phyloP scores from a whole-genome alignment of 2,329 filamentous ascomycete genomes.

The Aspergillus ibericus region DNA sequence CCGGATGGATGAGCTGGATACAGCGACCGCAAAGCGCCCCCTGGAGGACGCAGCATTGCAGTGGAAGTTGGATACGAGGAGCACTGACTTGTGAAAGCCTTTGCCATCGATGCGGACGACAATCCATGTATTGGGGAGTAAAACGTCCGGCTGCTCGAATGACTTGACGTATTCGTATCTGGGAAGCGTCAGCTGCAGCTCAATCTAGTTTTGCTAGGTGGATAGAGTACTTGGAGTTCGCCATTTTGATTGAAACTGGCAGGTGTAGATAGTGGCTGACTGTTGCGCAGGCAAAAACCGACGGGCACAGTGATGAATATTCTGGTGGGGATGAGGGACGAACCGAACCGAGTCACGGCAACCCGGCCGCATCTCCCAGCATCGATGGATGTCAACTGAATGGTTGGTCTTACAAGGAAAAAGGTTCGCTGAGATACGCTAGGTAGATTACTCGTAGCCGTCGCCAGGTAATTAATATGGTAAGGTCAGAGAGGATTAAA shows the following conservation, averaged over 20 bases:
- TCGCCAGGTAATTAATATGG: not conserved
- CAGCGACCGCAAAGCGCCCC: not conserved
- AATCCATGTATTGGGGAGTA: conserved; percentile 93
- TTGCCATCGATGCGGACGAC: conserved; percentile 91
- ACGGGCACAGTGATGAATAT: not conserved
- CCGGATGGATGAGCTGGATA: not conserved
- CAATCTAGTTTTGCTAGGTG: not conserved
- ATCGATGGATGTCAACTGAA: not conserved
- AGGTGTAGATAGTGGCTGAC: not conserved
- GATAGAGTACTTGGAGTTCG: conserved; percentile 15
- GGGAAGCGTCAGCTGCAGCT: conserved; percentile 37
- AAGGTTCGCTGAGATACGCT: no score
- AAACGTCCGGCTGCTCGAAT: conserved; percentile 78
- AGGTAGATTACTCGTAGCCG: no score
- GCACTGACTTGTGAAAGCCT: conserved; percentile 83
- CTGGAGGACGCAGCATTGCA: not conserved
- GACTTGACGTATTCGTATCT: conserved; percentile 92
- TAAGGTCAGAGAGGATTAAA: not conserved
- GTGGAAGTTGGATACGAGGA: not conserved
- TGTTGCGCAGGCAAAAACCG: not conserved
- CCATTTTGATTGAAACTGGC: conserved; percentile 7
- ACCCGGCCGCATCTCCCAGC: not conserved
- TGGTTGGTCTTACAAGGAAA: no score
- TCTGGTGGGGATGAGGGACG: not conserved
- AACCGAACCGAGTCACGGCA: not conserved